Evolutionary conservation across 2,329 filamentous ascomycete species (phyloP).

Genomic region (Lasiodiplodia theobromae): DNA sequence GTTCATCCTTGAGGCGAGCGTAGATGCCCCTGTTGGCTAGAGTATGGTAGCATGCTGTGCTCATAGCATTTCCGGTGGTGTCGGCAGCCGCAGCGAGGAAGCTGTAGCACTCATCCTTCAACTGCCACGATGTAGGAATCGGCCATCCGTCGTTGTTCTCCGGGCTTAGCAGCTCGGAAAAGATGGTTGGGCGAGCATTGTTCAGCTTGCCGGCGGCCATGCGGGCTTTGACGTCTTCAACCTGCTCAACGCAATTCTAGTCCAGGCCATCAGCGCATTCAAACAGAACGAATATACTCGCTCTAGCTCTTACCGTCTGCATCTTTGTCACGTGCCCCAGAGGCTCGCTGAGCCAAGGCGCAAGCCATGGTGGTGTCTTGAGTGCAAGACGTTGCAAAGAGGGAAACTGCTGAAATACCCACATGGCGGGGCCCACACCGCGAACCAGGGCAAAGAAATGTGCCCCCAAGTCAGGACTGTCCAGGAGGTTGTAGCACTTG

Average conservation of each 20-base stretch:
- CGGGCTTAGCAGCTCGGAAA: slow-evolving; percentile 37
- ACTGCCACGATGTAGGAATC: slow-evolving; percentile 36
- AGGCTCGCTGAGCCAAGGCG: slow-evolving; percentile 35
- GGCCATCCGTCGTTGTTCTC: slow-evolving; percentile 32
- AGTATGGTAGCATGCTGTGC: slow-evolving; percentile 41
- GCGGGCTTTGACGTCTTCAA: slow-evolving; percentile 33
- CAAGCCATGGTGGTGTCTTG: slow-evolving; percentile 36
- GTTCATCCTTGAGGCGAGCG: slow-evolving; percentile 37
- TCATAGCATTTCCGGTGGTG: slow-evolving; percentile 47
- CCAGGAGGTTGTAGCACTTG: slow-evolving; percentile 40
- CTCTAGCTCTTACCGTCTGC: slow-evolving; percentile 25
- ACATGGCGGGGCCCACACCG: slow-evolving; percentile 34
- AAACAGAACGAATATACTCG: neutral
- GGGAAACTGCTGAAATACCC: slow-evolving; percentile 37
- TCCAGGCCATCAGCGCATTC: neutral
- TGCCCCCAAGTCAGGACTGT: slow-evolving; percentile 35
- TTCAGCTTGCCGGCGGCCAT: slow-evolving; percentile 33
- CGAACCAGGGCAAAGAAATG: slow-evolving; percentile 39
- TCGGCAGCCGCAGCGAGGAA: slow-evolving; percentile 43
- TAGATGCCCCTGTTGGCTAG: slow-evolving; percentile 40
- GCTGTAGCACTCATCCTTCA: slow-evolving; percentile 40
- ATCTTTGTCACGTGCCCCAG: slow-evolving; percentile 33
- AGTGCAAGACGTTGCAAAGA: slow-evolving; percentile 30
- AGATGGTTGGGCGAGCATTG: slow-evolving; percentile 37
- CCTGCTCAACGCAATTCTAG: slow-evolving; percentile 30